Percentiles rank a stretch among this genome's conserved stretches.
Conservation (phyloP, 805 yeast genomes). For the Candida endomychidarum region DNA sequence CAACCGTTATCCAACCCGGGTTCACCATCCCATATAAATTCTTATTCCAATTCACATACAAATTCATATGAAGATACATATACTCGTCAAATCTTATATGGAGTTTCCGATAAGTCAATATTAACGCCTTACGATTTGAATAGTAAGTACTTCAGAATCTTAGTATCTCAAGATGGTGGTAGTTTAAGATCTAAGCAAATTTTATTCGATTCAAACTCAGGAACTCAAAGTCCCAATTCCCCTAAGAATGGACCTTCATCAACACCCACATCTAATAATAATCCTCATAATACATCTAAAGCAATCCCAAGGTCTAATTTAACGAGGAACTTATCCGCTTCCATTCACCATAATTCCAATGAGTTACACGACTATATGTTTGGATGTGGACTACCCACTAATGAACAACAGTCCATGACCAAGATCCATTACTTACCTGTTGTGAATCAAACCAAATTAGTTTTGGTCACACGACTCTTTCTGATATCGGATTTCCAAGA, state of each 20-base stretch:
- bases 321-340: slow-evolving; percentile 23
- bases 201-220: slow-evolving; percentile 39
- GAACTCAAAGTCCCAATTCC: too few relatives aligned
- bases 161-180: slow-evolving; percentile 54
- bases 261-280: too few relatives aligned
- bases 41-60: slow-evolving; percentile 5
- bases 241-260: too few relatives aligned
- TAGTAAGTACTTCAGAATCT: slow-evolving; percentile 37
- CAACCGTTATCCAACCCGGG: slow-evolving; percentile 6
- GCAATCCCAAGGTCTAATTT: slow-evolving; percentile 6
- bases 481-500: slow-evolving; percentile 29
- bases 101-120: slow-evolving; percentile 31
- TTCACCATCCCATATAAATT: too few relatives aligned
- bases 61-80: slow-evolving; percentile 43
- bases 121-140: slow-evolving; percentile 28
- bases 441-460: slow-evolving; percentile 36
- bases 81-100: slow-evolving; percentile 48
- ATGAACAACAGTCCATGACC: slow-evolving; percentile 43
- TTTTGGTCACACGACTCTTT: slow-evolving; percentile 48
- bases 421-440: slow-evolving; percentile 51
- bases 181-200: slow-evolving; percentile 46
- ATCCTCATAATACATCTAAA: too few relatives aligned
- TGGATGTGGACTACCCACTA: slow-evolving; percentile 55
- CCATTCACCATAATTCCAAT: slow-evolving; percentile 38
- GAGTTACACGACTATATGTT: slow-evolving; percentile 55